Evolutionary conservation across 1,139 yeast species (phyloP).

Genomic region (Yamadazyma trypodendri): DNA sequence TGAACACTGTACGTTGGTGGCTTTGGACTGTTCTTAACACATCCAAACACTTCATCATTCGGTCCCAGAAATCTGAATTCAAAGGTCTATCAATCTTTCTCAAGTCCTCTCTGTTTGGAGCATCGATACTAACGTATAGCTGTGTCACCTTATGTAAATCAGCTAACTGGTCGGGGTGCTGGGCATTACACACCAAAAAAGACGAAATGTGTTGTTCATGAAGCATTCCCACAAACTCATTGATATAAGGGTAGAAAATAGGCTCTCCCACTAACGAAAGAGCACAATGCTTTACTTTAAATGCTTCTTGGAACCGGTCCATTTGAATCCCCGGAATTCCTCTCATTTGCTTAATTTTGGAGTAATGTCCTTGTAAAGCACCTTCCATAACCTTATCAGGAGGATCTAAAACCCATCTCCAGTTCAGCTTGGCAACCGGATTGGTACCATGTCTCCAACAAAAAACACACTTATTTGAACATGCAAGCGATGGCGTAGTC

Average conservation of each 20-base stretch:
- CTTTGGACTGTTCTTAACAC: conserved; percentile 69
- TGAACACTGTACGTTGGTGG: conserved; percentile 87
- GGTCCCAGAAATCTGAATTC: conserved; percentile 90
- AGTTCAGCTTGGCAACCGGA: conserved; percentile 87
- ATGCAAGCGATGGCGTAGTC: conserved; percentile 88
- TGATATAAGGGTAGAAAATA: conserved; percentile 87
- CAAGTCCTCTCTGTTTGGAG: conserved; percentile 77
- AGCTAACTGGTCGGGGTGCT: conserved; percentile 83
- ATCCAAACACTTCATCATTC: conserved; percentile 77
- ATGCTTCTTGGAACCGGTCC: conserved; percentile 88
- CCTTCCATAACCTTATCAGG: conserved; percentile 84
- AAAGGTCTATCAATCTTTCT: conserved; percentile 86
- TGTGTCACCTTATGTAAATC: conserved; percentile 78
- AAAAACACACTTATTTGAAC: conserved; percentile 93
- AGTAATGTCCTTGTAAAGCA: conserved; percentile 85
- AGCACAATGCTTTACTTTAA: conserved; percentile 87
- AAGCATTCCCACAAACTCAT: conserved; percentile 75
- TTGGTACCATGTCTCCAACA: conserved; percentile 98
- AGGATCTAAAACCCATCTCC: conserved; percentile 95
- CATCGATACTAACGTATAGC: conserved; percentile 89
- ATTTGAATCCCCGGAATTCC: conserved; percentile 95
- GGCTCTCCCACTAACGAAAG: conserved; percentile 93
- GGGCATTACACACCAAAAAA: conserved; percentile 92
- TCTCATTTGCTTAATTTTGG: conserved; percentile 88
- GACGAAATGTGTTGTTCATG: conserved; percentile 80